Conservation (phyloP, 1,284 basidiomycete species). For the Mycena citricolor region DNA sequence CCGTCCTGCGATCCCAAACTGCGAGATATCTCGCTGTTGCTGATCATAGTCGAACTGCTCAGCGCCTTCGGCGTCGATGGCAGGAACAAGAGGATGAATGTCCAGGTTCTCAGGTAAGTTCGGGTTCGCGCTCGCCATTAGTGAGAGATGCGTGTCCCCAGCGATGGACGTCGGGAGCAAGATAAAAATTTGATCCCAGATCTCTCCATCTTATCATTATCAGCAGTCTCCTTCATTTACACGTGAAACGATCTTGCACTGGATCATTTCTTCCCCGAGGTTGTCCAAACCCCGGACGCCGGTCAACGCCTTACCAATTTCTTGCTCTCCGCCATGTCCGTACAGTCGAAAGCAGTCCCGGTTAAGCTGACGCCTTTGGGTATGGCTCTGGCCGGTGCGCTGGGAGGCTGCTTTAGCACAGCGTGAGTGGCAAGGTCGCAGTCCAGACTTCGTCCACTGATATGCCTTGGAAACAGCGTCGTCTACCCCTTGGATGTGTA, state of each 20-base stretch:
- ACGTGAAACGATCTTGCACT: too few species aligned
- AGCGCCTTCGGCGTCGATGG: slow-evolving; percentile 12
- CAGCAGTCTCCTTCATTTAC: too few species aligned
- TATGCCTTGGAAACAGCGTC: slow-evolving; percentile 54
- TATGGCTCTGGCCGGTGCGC: slow-evolving; percentile 90
- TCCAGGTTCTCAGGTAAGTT: slow-evolving; percentile 44
- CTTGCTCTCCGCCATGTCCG: slow-evolving; percentile 46
- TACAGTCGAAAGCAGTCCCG: slow-evolving; percentile 52
- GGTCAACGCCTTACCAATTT: neutral
- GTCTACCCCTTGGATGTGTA: slow-evolving; percentile 96
- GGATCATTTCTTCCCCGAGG: too few species aligned
- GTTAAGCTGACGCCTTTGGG: slow-evolving; percentile 83
- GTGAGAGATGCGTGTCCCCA: too few species aligned
- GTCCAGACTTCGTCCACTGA: slow-evolving; percentile 2
- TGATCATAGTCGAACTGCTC: slow-evolving; percentile 43
- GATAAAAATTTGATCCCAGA: too few species aligned
- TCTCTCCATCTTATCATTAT: too few species aligned
- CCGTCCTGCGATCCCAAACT: slow-evolving; percentile 74
- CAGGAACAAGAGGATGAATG: slow-evolving; percentile 36
- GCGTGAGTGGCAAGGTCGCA: slow-evolving; percentile 62
- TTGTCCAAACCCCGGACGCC: slow-evolving; percentile 1
- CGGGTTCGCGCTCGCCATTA: too few species aligned
- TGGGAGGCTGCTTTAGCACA: slow-evolving; percentile 91
- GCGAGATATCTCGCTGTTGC: slow-evolving; percentile 60
- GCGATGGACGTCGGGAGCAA: too few species aligned